Conservation (phyloP, 2,329 filamentous ascomycete species). For the Domatiomyces globalis region DNA sequence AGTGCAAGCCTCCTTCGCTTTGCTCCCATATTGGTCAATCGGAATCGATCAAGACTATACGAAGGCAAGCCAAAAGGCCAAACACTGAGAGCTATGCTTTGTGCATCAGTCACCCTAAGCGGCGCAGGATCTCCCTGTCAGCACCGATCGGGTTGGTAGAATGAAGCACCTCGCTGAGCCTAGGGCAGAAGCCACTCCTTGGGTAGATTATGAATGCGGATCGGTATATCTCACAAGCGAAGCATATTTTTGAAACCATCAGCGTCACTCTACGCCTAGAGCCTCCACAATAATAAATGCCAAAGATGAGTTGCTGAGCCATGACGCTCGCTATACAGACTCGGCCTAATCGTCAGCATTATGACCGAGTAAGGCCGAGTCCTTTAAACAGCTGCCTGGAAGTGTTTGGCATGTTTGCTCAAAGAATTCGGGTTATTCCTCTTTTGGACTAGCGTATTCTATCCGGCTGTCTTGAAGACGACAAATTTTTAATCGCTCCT, state of each 20-base stretch:
- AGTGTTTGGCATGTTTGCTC: not conserved
- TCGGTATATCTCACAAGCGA: too few species aligned
- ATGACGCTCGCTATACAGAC: not conserved
- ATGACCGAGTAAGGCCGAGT: slow-evolving; percentile 5
- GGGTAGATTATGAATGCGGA: not conserved
- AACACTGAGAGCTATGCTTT: not conserved
- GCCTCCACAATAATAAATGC: not conserved
- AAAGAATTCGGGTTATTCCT: not conserved
- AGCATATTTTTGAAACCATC: not conserved
- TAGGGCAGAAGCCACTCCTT: not conserved
- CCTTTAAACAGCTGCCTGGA: not conserved
- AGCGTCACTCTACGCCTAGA: not conserved
- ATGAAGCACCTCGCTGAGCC: too few species aligned
- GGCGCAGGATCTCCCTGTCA: too few species aligned
- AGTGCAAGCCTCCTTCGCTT: slow-evolving; percentile 17
- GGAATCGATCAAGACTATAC: not conserved
- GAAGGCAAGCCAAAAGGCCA: not conserved
- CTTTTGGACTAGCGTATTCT: slow-evolving; percentile 5
- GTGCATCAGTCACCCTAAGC: not conserved
- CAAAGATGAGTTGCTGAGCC: not conserved
- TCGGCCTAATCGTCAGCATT: slow-evolving; percentile 5
- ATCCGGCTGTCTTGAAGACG: slow-evolving; percentile 6
- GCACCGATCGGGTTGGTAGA: not conserved
- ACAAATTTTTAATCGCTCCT: slow-evolving; percentile 4
- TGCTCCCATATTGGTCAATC: slow-evolving; percentile 10